These are phyloP conservation scores for Batkoa obscura DNA, from an alignment of 371 early-diverging fungal genomes.

Conservation along the genomic window DNA sequence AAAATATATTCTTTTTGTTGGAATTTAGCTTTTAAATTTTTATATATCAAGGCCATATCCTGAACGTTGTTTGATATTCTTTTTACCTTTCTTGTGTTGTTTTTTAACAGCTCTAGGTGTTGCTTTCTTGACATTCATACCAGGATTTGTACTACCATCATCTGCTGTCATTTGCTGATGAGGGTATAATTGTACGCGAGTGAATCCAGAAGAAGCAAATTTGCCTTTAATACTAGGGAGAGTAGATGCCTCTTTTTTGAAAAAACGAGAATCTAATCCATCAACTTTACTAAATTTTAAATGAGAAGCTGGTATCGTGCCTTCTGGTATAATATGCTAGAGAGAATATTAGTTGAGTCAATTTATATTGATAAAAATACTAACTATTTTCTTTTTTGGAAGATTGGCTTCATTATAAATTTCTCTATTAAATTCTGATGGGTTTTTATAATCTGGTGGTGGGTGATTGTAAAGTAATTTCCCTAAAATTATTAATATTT, in stretches of 20 bases:
- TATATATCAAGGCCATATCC: background rate
- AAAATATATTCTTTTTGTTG: too few species aligned
- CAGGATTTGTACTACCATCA: slow-evolving; percentile 14
- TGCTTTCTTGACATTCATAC: background rate
- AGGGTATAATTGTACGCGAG: slow-evolving; percentile 35
- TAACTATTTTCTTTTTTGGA: background rate
- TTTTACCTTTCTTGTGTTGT: slow-evolving; percentile 7
- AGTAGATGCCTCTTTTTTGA: background rate
- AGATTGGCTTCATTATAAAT: background rate
- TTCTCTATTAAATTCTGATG: slow-evolving; percentile 1
- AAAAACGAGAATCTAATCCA: slow-evolving; percentile 5
- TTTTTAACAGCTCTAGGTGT: background rate
- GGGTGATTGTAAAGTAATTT: background rate
- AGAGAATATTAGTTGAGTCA: too few species aligned
- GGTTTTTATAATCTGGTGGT: background rate
- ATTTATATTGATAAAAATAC: too few species aligned
- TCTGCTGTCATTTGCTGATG: slow-evolving; percentile 28
- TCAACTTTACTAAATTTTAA: background rate
- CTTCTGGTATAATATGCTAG: background rate
- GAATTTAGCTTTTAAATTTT: too few species aligned
- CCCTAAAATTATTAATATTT: too few species aligned
- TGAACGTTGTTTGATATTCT: slow-evolving; percentile 5
- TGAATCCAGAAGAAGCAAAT: slow-evolving; percentile 16
- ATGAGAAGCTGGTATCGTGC: background rate
- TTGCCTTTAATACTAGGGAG: slow-evolving; percentile 7